Evolutionary conservation across 108 stramenopile genomes (phyloP).

Genomic region (Fistulifera solaris): DNA sequence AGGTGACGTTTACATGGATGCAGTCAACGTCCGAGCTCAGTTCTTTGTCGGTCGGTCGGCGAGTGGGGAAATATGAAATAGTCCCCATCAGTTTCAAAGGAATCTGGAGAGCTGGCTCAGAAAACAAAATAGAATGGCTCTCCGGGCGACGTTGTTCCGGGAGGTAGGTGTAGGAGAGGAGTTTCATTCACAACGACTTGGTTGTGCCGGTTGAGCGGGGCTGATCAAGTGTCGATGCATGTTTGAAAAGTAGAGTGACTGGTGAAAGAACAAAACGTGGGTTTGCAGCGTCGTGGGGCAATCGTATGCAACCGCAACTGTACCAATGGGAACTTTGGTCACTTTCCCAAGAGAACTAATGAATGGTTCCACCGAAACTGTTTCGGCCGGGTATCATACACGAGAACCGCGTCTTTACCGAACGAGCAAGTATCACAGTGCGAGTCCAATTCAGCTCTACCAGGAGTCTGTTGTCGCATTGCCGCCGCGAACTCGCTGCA

Average conservation of each 20-base stretch:
- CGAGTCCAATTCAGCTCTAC: constrained; percentile 13
- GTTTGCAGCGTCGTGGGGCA: constrained; percentile 12
- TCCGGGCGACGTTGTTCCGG: too few relatives aligned
- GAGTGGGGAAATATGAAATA: not conserved
- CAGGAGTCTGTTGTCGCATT: not conserved
- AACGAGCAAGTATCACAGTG: constrained; percentile 26
- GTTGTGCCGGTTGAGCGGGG: constrained; percentile 25
- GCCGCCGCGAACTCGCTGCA: not conserved
- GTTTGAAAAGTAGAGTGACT: constrained; percentile 21
- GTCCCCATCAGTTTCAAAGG: constrained; percentile 1
- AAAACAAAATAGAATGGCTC: not conserved
- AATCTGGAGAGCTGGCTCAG: constrained; percentile 1
- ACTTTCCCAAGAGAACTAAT: not conserved
- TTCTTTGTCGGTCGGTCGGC: not conserved
- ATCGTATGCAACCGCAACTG: constrained; percentile 21
- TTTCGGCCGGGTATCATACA: constrained; percentile 3
- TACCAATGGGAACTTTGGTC: constrained; percentile 18
- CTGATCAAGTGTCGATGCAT: constrained; percentile 19
- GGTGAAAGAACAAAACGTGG: constrained; percentile 21
- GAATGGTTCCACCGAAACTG: constrained; percentile 13
- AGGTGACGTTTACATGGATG: constrained; percentile 5
- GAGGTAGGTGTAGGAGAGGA: constrained; percentile 1
- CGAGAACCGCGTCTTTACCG: constrained; percentile 7
- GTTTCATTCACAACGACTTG: constrained; percentile 18
- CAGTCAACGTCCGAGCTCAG: not conserved